These are phyloP conservation scores for Aspergillus baeticus DNA, from an alignment of 495 filamentous ascomycete genomes.

Conservation along the genomic window DNA sequence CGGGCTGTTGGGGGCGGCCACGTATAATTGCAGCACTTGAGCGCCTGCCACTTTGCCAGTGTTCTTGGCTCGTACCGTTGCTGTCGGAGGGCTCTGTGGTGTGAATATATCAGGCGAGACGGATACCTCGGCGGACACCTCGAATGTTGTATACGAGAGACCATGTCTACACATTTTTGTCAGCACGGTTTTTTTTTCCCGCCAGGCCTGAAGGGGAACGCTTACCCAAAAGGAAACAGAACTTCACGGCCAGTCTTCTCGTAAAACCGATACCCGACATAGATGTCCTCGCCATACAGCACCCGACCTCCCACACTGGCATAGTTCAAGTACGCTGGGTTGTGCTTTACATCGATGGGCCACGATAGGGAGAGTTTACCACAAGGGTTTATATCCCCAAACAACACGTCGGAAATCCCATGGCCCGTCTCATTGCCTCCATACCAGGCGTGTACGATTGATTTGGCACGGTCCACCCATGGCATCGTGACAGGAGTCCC, in stretches of 20 bases:
- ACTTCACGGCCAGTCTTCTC: slow-evolving; percentile 62
- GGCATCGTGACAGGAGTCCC: slow-evolving; percentile 80
- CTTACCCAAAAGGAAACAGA: slow-evolving; percentile 69
- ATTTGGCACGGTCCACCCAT: slow-evolving; percentile 64
- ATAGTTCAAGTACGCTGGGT: slow-evolving; percentile 76
- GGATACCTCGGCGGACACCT: slow-evolving; percentile 51
- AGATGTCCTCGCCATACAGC: slow-evolving; percentile 70
- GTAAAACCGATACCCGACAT: slow-evolving; percentile 83
- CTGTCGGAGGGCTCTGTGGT: slow-evolving; percentile 54
- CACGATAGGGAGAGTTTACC: slow-evolving; percentile 69
- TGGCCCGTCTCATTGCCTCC: slow-evolving; percentile 75
- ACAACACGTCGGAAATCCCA: slow-evolving; percentile 71
- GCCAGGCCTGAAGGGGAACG: not conserved
- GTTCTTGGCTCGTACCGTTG: slow-evolving; percentile 51
- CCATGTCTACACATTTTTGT: slow-evolving; percentile 58
- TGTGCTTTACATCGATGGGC: slow-evolving; percentile 60
- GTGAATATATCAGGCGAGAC: slow-evolving; percentile 46
- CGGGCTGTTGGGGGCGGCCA: slow-evolving; percentile 47
- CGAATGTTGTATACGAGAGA: slow-evolving; percentile 79
- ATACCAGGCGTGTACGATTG: slow-evolving; percentile 69
- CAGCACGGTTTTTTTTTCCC: slow-evolving; percentile 25
- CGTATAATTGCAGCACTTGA: slow-evolving; percentile 73
- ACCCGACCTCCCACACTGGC: slow-evolving; percentile 64
- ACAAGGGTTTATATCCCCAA: slow-evolving; percentile 70
- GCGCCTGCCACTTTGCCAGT: slow-evolving; percentile 53